Evolutionary conservation across 768 basidiomycete species (phyloP), one percentile per base, ranked within the genome.

Genomic region (Baorangia bicolor): DNA sequence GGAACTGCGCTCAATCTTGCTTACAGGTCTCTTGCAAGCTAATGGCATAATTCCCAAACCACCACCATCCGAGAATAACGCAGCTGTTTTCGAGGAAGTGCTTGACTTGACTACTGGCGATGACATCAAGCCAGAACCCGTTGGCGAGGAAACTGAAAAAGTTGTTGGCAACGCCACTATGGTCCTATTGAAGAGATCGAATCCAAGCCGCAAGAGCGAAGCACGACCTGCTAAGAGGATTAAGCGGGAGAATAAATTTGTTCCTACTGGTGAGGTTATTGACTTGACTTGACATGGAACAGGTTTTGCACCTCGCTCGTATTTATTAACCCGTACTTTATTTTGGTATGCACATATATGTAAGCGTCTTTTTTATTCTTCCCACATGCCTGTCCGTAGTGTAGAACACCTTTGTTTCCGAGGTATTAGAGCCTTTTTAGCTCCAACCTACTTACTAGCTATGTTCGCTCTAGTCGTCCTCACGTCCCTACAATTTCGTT

Each of bases 11-110:
- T 59, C n/a, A 47, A 38, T 10, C 0, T 37, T 21, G 11, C 20
- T n/a, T 30, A 18, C 41, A 70, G 69, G 53, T 52, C 61, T 73
- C 53, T 53, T 71, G 27, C 65, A 59, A 42, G 69, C 67, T 1
- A 65, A 69, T 28, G 65, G 65, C 25, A 65, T 73, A 34, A 57
- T 64, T 14, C 67, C 67, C 10, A 53, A 34, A 34, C 61, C 60
- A 2, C 49, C 54, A 16, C 43, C 43, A 5, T 44, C 31, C 5
- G 49, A 51, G 44, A 37, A 50, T 35, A 53, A 28, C 20, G 34
- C 40, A 8, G 2, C 13, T 31, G 42, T 27, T 41, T 14, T 14
- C 7, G 39, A 47, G 16, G 66, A 60, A 16, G 57, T 69, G 25
- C 49, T 70, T 13, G 69, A 72, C 52, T 52, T 70, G 11, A 64